Evolutionary conservation across 257 asterid genomes (phyloP), one percentile per base, ranked within the genome.

Genomic region (Fraxinus cuspidata): DNA sequence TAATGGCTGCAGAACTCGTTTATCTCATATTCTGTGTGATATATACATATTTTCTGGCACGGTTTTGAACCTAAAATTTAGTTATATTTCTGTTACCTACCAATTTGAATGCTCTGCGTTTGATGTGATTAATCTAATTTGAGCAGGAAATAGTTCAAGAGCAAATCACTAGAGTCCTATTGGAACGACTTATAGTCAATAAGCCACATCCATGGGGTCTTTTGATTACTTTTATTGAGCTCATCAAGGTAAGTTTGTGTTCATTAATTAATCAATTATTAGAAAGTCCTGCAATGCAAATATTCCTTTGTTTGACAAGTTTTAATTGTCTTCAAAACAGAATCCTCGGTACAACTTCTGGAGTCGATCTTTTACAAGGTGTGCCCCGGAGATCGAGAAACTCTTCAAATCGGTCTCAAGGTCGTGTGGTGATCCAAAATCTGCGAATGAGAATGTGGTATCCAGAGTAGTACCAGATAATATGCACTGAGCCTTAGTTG

Each of bases 191-290:
- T 74, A 92, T 92, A 27, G 98, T 90, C 29, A 90, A 92, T 71
- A 88, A 96, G 80, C 99, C 99, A 77, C 97, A 90, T 84, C 99
- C 98, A 4, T 96, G 99, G 99, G 99, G 99, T n/a, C 92, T 96
- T 73, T 83, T 92, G 77, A 87, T 92, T 56, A 93, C 98, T 0
- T 92, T 93, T 77, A 89, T 89, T 40, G 97, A 93, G 84, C 97
- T 96, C 65, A 90, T 96, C 75, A 96, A 92, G 97, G 99, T 95
- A 86, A 49, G 7, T 5, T 60, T 31, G 58, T 2, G 28, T 25
- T 21, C 16, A 60, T 27, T 72, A 18, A 15, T 51, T 60, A 23
- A 23, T 2, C 31, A 60, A 60, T 63, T 63, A 60, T 63, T 63
- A 63, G 28, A 58, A 58, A 58, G 27, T 58, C 28, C 3, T 32